These are phyloP conservation scores for Styphnolobium japonicum DNA, from an alignment of 306 rosid species.

Conservation along the genomic window DNA sequence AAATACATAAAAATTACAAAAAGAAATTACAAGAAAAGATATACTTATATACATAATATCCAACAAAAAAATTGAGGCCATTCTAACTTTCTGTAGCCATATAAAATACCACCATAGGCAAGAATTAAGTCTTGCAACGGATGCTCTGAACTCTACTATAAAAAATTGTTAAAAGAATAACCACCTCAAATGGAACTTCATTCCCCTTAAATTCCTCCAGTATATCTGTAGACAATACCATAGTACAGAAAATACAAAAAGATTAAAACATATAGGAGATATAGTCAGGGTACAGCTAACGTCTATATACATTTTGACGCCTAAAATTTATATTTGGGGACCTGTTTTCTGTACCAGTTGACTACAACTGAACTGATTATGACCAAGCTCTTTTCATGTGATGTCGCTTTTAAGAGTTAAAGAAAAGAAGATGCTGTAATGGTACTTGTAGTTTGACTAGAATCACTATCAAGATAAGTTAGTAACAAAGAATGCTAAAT, in stretches of 20 bases:
- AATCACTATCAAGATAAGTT: neutral
- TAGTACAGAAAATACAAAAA: constrained; percentile 6
- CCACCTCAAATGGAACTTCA: constrained; percentile 8
- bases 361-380: neutral
- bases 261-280: neutral
- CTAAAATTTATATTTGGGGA: neutral
- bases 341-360: neutral
- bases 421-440: neutral
- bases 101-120: neutral
- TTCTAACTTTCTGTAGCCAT: neutral
- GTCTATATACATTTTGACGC: neutral
- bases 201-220: constrained; percentile 7
- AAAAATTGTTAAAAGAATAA: constrained; percentile 3
- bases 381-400: neutral
- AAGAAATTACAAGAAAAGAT: neutral
- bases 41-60: neutral
- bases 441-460: neutral
- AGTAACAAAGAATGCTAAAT: neutral
- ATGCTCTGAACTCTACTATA: neutral
- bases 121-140: neutral
- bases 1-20: neutral
- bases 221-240: constrained; percentile 12
- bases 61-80: neutral
- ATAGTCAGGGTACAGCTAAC: neutral
- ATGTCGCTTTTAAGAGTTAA: neutral